Conservation (phyloP, 73 alveolate genomes). For the Tetrahymena thermophila region DNA sequence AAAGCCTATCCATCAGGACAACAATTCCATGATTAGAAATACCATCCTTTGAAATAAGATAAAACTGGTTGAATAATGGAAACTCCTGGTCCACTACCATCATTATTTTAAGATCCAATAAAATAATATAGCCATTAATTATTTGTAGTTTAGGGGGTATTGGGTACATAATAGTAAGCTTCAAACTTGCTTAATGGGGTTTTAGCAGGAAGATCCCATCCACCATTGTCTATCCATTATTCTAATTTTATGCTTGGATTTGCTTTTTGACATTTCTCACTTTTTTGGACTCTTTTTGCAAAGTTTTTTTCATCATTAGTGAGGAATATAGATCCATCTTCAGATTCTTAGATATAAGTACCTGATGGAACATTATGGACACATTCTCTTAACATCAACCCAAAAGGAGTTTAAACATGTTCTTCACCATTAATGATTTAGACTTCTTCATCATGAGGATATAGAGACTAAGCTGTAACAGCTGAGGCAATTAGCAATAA, state of each 20-base stretch:
- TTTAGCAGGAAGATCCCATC: background rate
- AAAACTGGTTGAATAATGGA: background rate
- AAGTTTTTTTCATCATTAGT: background rate
- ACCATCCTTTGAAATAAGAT: background rate
- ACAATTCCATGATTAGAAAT: background rate
- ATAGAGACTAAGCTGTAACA: background rate
- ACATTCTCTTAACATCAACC: background rate
- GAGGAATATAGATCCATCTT: background rate
- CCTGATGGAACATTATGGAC: background rate
- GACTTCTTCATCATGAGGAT: background rate
- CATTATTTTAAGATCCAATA: background rate
- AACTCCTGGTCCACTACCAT: background rate
- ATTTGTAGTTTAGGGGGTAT: background rate
- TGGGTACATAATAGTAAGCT: background rate
- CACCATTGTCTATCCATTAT: background rate
- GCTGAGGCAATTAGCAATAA: background rate
- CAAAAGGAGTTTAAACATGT: background rate
- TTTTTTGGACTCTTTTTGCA: background rate
- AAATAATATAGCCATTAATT: too few species aligned
- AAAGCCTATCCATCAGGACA: background rate
- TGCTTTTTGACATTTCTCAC: background rate
- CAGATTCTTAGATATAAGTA: background rate
- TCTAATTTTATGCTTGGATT: background rate
- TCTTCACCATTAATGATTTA: background rate
- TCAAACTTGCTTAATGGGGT: background rate